A percentile compares a stretch with the other conserved stretches of the same genome.
These are phyloP conservation scores for Rhodomyrtus psidioides DNA, from an alignment of 441 rosid genomes.

Conservation along the genomic window DNA sequence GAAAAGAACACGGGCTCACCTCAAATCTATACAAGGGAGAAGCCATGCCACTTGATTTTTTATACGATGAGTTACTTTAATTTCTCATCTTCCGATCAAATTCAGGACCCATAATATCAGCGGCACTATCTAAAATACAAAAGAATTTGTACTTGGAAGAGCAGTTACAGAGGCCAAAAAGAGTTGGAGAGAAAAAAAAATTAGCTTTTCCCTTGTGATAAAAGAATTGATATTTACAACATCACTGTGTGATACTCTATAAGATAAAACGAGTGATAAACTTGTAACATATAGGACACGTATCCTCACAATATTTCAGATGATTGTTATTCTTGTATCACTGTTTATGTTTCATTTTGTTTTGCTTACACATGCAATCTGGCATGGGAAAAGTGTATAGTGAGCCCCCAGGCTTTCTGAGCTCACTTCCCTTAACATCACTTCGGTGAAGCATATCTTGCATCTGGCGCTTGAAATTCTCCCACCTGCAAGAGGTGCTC, in stretches of 20 bases:
- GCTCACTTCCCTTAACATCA: conserved; percentile 65
- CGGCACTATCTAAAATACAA: neutral
- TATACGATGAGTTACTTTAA: neutral
- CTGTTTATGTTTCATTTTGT: conserved; percentile 14
- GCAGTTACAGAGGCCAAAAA: neutral
- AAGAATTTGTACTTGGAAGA: neutral
- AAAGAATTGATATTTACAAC: neutral
- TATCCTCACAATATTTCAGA: neutral
- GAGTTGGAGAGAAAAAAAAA: neutral
- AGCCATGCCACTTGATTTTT: neutral
- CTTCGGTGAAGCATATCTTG: conserved; percentile 68
- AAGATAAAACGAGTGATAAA: neutral
- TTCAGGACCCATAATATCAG: neutral
- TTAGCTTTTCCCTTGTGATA: neutral
- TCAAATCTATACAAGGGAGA: neutral
- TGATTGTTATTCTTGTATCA: conserved; percentile 7
- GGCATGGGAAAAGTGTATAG: conserved; percentile 93
- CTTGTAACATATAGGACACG: neutral
- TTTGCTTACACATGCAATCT: conserved; percentile 83
- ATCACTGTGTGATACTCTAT: neutral
- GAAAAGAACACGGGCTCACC: neutral
- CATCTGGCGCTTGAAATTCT: conserved; percentile 72
- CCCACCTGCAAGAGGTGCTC: conserved; percentile 48
- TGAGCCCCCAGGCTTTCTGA: conserved; percentile 60
- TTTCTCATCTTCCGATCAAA: neutral